Evolutionary conservation across 108 stramenopile species (phyloP), one percentile per base, ranked within the genome.

Genomic region (Stephanodiscus minutulus): DNA sequence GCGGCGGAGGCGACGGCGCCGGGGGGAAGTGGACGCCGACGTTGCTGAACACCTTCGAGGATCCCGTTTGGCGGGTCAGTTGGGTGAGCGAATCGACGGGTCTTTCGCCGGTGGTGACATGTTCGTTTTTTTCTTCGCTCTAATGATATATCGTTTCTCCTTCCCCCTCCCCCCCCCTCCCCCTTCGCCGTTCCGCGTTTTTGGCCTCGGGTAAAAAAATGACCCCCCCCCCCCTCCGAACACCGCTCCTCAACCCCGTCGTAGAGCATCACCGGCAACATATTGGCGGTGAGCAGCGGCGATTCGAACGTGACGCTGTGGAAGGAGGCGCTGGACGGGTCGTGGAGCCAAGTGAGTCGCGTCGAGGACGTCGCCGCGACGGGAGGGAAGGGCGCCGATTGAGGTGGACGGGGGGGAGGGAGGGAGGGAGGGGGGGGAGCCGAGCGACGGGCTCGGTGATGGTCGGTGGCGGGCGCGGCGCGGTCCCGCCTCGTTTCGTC

Each of bases 41-140:
- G 0, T 61, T 89, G 48, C 79, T 99, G 58, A 77, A 95, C 60
- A 79, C 76, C 1, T 96, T 96, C 76, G 91, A 92, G 27, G 89
- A 89, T 59, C 98, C 99, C 0, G 98, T 97, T 33, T 99, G 99
- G 99, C 91, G 98, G 58, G 88, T 99, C 36, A 96, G 94, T 73
- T 99, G 99, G 99, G 39, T 39, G 11, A 39, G 39, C 1, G 39
- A 11, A 1, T 39, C 7, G 39, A 39, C 5, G 1, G 7, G 8
- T 11, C 39, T 1, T 39, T 9, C 39, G 7, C 9, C n/a, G n/a
- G n/a, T n/a, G n/a, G 39, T 8, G 39, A 9, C 39, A 35, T 35
- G 10, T 39, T 8, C 39, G 0, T 39, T 11, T 8, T 8, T 8
- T 39, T 11, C 9, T 33, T 39, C 39, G 7, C 8, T 39, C 8